These are phyloP conservation scores for Amanita rubescens DNA, from an alignment of 768 basidiomycete genomes.

Conservation along the genomic window DNA sequence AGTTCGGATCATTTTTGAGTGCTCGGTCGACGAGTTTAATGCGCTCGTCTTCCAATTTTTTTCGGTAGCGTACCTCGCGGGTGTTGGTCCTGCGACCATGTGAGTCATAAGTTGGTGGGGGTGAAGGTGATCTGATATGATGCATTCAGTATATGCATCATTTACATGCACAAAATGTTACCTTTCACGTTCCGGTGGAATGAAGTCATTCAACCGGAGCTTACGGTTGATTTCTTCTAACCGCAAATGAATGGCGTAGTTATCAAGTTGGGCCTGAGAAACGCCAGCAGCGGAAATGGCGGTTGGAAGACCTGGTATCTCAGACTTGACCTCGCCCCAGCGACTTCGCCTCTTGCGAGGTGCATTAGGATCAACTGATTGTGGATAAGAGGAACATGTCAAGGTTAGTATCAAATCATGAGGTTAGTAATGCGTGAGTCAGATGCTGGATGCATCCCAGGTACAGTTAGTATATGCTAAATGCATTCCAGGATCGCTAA, in stretches of 20 bases:
- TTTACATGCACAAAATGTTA: constrained; percentile 21
- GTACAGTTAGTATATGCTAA: not conserved
- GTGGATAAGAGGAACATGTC: constrained; percentile 41
- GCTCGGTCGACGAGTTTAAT: constrained; percentile 91
- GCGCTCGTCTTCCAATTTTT: constrained; percentile 90
- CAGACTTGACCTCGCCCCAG: constrained; percentile 92
- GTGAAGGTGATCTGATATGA: constrained; percentile 75
- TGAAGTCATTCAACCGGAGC: constrained; percentile 86
- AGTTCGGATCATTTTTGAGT: constrained; percentile 97
- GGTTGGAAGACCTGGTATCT: constrained; percentile 89
- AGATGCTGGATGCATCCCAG: constrained; percentile 22
- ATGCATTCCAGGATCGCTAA: constrained; percentile 4
- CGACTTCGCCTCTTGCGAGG: constrained; percentile 94
- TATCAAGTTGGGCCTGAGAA: constrained; percentile 92
- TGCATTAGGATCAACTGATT: constrained; percentile 71
- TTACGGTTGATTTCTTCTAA: constrained; percentile 98
- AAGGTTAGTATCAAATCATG: constrained; percentile 29
- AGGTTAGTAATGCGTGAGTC: constrained; percentile 27
- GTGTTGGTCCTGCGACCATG: constrained; percentile 99
- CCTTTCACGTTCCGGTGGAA: constrained; percentile 94
- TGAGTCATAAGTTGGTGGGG: constrained; percentile 94
- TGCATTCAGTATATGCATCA: constrained; percentile 21
- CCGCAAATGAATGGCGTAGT: constrained; percentile 93
- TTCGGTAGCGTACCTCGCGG: constrained; percentile 95
- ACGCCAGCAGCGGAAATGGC: constrained; percentile 92